Evolutionary conservation across 306 rosid species (phyloP).

Genomic region (Hippophae tibetana): DNA sequence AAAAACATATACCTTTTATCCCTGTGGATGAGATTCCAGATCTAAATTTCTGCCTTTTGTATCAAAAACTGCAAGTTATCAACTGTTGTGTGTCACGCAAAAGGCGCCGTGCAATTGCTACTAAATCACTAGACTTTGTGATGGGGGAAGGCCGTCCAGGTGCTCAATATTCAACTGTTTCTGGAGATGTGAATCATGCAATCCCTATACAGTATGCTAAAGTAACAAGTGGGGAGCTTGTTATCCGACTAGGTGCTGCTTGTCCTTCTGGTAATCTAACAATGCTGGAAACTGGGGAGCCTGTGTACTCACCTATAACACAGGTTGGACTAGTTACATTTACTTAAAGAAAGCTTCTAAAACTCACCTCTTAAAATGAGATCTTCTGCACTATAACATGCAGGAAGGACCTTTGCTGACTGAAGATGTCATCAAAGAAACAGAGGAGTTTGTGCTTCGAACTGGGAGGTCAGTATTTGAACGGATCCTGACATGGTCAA

Average conservation of each 20-base stretch:
- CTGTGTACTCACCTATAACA: constrained; percentile 76
- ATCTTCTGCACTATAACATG: constrained; percentile 24
- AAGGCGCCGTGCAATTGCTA: constrained; percentile 59
- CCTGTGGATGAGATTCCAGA: constrained; percentile 83
- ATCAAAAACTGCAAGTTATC: constrained; percentile 83
- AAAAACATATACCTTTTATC: constrained; percentile 53
- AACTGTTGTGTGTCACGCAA: constrained; percentile 89
- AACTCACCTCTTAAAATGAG: constrained; percentile 16
- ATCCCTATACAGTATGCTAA: constrained; percentile 62
- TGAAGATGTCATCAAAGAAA: constrained; percentile 91
- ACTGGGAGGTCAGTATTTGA: constrained; percentile 78
- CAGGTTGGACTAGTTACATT: constrained; percentile 55
- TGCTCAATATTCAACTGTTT: constrained; percentile 28
- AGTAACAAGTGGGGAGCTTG: constrained; percentile 65
- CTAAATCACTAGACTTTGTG: constrained; percentile 57
- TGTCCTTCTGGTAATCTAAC: constrained; percentile 42
- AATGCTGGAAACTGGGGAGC: constrained; percentile 96
- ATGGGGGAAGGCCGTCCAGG: constrained; percentile 51
- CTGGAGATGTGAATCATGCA: constrained; percentile 22
- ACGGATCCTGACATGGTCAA: neutral
- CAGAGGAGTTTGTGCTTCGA: constrained; percentile 93
- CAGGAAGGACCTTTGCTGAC: constrained; percentile 97
- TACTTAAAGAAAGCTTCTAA: constrained; percentile 11
- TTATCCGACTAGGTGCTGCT: constrained; percentile 80
- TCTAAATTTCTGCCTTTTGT: constrained; percentile 73